These are phyloP conservation scores for Sporobolomyces phaffii DNA, from an alignment of 768 basidiomycete genomes.

Conservation along the genomic window DNA sequence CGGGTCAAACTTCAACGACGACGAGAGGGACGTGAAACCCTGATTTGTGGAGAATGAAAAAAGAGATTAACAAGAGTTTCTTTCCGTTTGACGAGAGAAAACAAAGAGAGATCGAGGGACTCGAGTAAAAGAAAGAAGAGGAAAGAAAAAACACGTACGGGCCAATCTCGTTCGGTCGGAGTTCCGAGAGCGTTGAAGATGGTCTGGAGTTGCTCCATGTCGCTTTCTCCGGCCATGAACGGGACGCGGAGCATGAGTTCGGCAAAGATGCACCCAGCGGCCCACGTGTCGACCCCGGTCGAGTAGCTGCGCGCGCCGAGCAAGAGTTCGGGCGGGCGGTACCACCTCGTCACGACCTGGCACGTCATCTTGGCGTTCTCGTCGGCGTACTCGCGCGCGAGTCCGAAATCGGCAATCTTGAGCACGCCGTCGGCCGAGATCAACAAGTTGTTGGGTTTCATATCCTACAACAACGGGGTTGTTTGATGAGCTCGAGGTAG, in stretches of 20 bases:
- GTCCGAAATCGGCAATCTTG: slow-evolving; percentile 97
- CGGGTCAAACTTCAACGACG: slow-evolving; percentile 78
- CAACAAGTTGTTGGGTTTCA: slow-evolving; percentile 97
- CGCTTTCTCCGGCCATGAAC: slow-evolving; percentile 88
- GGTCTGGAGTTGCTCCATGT: slow-evolving; percentile 93
- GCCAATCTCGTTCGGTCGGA: slow-evolving; percentile 96
- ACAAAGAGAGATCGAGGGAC: neutral
- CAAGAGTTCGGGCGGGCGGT: slow-evolving; percentile 90
- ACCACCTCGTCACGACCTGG: slow-evolving; percentile 99
- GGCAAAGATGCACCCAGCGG: slow-evolving; percentile 94
- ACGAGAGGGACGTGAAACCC: slow-evolving; percentile 85
- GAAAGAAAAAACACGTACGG: slow-evolving; percentile 53
- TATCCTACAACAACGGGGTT: slow-evolving; percentile 57
- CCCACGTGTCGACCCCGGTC: slow-evolving; percentile 91
- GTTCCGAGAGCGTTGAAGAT: slow-evolving; percentile 92
- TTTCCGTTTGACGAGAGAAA: no score
- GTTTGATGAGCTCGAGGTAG: slow-evolving; percentile 36
- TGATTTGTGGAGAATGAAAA: no score
- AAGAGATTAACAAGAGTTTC: no score
- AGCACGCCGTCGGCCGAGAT: slow-evolving; percentile 83
- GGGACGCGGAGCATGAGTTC: slow-evolving; percentile 95
- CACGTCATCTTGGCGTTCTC: slow-evolving; percentile 95
- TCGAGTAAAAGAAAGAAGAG: no score
- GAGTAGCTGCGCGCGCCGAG: slow-evolving; percentile 87
- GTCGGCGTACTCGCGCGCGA: slow-evolving; percentile 92